A percentile compares a stretch with the other conserved stretches of the same genome.
These are phyloP conservation scores for Ceratopteris richardii DNA, from an alignment of 75 land plant species.

Conservation along the genomic window DNA sequence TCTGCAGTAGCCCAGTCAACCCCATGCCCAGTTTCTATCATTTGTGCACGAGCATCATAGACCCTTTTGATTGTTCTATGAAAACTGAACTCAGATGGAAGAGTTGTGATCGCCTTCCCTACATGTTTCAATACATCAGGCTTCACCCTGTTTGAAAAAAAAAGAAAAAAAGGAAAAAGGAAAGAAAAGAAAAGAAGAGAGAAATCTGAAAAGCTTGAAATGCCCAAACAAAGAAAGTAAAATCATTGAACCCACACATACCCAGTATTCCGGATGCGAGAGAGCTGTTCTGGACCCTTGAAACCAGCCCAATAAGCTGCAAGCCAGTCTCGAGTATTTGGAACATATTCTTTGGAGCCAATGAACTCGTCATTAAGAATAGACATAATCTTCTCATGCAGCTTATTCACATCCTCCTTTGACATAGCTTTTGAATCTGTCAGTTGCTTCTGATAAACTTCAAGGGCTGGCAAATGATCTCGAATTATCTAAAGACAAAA, in stretches of 20 bases:
- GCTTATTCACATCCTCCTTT: slow-evolving; percentile 56
- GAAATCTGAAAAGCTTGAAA: too few species aligned
- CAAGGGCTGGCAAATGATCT: slow-evolving; percentile 67
- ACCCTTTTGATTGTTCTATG: slow-evolving; percentile 79
- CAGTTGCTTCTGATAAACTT: slow-evolving; percentile 71
- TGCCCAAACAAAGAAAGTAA: too few species aligned
- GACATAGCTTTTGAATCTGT: slow-evolving; percentile 45
- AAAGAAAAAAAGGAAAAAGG: too few species aligned
- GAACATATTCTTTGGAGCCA: slow-evolving; percentile 85
- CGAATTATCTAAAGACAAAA: slow-evolving; percentile 50
- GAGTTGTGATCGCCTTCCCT: slow-evolving; percentile 76
- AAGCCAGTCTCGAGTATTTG: slow-evolving; percentile 80
- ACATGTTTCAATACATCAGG: slow-evolving; percentile 84
- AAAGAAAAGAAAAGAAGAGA: too few species aligned
- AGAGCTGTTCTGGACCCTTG: slow-evolving; percentile 93
- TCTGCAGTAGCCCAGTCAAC: slow-evolving; percentile 90
- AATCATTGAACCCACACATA: too few species aligned
- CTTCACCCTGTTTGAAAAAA: slow-evolving; percentile 53
- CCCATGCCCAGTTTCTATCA: slow-evolving; percentile 88
- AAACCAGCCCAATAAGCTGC: slow-evolving; percentile 93
- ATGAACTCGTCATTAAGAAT: slow-evolving; percentile 85
- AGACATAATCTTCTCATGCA: slow-evolving; percentile 58
- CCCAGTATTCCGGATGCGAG: slow-evolving; percentile 90
- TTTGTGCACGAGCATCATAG: slow-evolving; percentile 71
- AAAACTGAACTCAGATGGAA: slow-evolving; percentile 70